Evolutionary conservation across 2,329 filamentous ascomycete species (phyloP).

Genomic region (Dothistroma septosporum): DNA sequence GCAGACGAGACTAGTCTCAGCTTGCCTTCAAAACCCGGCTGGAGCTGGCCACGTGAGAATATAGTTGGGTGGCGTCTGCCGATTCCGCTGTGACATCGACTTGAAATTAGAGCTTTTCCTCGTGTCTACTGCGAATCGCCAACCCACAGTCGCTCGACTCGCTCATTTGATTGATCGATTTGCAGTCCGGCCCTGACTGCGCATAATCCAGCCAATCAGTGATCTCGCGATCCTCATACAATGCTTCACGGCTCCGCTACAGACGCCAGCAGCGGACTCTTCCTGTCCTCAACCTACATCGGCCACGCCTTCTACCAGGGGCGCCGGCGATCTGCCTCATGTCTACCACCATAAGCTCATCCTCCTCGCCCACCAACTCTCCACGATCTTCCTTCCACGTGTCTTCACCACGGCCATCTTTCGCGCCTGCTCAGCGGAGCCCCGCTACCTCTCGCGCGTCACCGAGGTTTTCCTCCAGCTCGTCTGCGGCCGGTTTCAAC

Average conservation of each 20-base stretch:
- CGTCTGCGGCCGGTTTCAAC: not conserved
- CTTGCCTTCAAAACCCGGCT: not conserved
- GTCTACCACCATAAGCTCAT: slow-evolving; percentile 30
- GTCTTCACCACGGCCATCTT: slow-evolving; percentile 9
- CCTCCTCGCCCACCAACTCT: slow-evolving; percentile 31
- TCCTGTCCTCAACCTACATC: slow-evolving; percentile 11
- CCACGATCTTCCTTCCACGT: slow-evolving; percentile 26
- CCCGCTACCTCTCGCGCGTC: slow-evolving; percentile 8
- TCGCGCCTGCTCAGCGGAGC: slow-evolving; percentile 9
- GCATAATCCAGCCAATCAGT: not conserved
- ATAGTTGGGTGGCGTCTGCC: not conserved
- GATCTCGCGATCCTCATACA: not conserved
- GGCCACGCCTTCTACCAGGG: slow-evolving; percentile 9
- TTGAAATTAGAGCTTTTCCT: not conserved
- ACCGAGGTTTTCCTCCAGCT: slow-evolving; percentile 3
- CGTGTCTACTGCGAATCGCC: not conserved
- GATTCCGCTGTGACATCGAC: not conserved
- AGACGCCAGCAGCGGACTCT: slow-evolving; percentile 1
- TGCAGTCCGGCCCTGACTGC: not conserved
- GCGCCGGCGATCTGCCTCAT: slow-evolving; percentile 20
- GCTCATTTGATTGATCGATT: not conserved
- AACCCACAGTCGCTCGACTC: not conserved
- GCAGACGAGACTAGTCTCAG: not conserved
- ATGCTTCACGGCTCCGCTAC: slow-evolving; percentile 1
- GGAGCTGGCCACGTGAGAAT: not conserved